These are phyloP conservation scores for Termitomyces sp. DNA, from an alignment of 768 basidiomycete genomes.

Conservation along the genomic window DNA sequence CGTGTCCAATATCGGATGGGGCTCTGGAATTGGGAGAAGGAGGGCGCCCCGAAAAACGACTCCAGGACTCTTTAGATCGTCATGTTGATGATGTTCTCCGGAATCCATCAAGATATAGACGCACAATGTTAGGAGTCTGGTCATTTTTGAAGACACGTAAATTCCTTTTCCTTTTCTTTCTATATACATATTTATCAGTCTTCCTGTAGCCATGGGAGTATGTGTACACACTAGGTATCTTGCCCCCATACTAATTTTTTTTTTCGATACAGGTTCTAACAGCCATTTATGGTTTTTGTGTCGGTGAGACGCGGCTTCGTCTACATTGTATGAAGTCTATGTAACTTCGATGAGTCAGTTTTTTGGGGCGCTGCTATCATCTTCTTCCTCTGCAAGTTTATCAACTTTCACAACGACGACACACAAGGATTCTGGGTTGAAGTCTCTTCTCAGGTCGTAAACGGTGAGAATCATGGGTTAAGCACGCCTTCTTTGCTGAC, in stretches of 20 bases:
- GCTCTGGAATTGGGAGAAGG: constrained; percentile 24
- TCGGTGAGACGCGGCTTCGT: constrained; percentile 37
- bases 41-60: constrained; percentile 19
- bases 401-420: constrained; percentile 64
- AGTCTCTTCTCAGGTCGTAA: constrained; percentile 68
- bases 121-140: constrained; percentile 69
- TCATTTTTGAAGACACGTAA: constrained; percentile 79
- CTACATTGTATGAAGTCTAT: not conserved
- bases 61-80: constrained; percentile 52
- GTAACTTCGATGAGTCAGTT: constrained; percentile 28
- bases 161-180: constrained; percentile 17
- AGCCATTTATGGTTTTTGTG: constrained; percentile 73
- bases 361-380: constrained; percentile 89
- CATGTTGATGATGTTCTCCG: constrained; percentile 76
- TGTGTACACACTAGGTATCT: constrained; percentile 18
- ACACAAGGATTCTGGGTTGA: constrained; percentile 81
- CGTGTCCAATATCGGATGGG: constrained; percentile 24
- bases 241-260: not conserved
- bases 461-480: constrained; percentile 39
- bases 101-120: constrained; percentile 51
- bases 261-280: constrained; percentile 40
- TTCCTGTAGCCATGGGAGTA: constrained; percentile 58
- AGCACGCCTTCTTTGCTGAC: not conserved
- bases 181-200: not conserved
- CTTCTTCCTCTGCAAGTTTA: constrained; percentile 60